Evolutionary conservation across 2,329 filamentous ascomycete genomes (phyloP), one percentile per base, ranked within the genome.

Genomic region (Penicillium thymicola): DNA sequence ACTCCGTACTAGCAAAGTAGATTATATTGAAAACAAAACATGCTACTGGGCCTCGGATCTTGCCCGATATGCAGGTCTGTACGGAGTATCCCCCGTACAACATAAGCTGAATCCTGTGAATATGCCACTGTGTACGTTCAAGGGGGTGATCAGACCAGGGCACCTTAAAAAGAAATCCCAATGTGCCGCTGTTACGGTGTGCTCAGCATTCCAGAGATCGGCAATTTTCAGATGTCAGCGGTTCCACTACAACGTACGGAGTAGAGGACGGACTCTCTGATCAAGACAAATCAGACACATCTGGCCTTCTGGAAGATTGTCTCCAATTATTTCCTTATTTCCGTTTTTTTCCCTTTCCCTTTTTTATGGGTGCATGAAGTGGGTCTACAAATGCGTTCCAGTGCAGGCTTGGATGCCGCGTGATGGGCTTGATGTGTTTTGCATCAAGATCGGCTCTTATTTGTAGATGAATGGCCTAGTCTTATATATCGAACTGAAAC

Each of bases 251-350:
- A n/a, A n/a, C n/a, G n/a, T 38, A 55, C 25, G 25, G 25, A 25
- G 25, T 5, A 25, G 53, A 46, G 52, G 53, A 54, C 21, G 21
- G 21, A 21, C 21, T 21, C 48, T 52, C 27, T 55, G 53, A 55
- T 38, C 28, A 34, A 27, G 34, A 45, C 42, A 51, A 55, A 45
- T 52, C 32, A 45, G 47, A 55, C 47, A 23, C 46, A 28, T 41
- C 55, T 58, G 50, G 52, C 50, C 62, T 65, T 63, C 59, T 65
- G 62, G 62, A 63, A 64, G 52, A 47, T 55, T 53, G 44, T 54
- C 52, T 61, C 57, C 57, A 59, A 63, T 53, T 59, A 54, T 58
- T 27, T 27, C 8, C 8, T 27, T 27, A 27, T 27, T 59, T 51
- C 45, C 43, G 51, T 18, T 54, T 52, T 53, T 45, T 40, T 43